Percentiles rank a stretch among this genome's conserved stretches.
Evolutionary conservation across 441 rosid species (phyloP).

Genomic region (Bocquillonia castaneifolia): DNA sequence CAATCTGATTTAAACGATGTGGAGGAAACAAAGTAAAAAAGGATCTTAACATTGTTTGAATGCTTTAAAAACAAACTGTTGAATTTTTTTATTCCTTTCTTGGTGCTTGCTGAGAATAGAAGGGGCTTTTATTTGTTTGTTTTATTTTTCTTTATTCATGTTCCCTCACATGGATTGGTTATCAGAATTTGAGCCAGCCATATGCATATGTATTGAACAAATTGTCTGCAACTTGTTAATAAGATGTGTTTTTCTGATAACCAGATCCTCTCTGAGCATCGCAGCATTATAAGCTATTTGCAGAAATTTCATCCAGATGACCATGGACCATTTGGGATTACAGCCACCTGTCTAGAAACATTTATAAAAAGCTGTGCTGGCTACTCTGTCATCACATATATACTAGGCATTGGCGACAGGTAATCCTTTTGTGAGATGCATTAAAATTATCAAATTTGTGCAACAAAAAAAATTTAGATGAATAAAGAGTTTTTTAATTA

Average conservation of each 20-base stretch:
- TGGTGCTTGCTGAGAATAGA: not conserved
- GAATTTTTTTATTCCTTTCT: not conserved
- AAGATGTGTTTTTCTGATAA: conserved; percentile 20
- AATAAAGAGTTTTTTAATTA: not conserved
- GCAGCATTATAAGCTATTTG: conserved; percentile 85
- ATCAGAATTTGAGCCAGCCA: not conserved
- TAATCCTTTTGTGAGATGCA: conserved; percentile 19
- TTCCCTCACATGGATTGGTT: conserved; percentile 13
- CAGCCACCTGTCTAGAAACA: conserved; percentile 93
- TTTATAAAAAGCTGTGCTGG: conserved; percentile 99
- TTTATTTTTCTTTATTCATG: not conserved
- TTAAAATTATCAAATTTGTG: not conserved
- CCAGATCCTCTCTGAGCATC: conserved; percentile 92
- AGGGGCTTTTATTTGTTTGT: not conserved
- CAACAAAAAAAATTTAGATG: not conserved
- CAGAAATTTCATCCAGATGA: conserved; percentile 98
- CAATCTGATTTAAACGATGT: not conserved
- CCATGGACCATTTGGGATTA: conserved; percentile 91
- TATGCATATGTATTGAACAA: not conserved
- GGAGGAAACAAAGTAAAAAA: not conserved
- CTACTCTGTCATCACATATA: conserved; percentile 93
- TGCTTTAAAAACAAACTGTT: not conserved
- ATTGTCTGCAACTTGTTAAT: conserved; percentile 1
- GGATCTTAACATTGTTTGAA: not conserved
- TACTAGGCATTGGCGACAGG: conserved; percentile 98